Evolutionary conservation across 108 stramenopile species (phyloP).

Genomic region (Nannochloropsis oceanica): DNA sequence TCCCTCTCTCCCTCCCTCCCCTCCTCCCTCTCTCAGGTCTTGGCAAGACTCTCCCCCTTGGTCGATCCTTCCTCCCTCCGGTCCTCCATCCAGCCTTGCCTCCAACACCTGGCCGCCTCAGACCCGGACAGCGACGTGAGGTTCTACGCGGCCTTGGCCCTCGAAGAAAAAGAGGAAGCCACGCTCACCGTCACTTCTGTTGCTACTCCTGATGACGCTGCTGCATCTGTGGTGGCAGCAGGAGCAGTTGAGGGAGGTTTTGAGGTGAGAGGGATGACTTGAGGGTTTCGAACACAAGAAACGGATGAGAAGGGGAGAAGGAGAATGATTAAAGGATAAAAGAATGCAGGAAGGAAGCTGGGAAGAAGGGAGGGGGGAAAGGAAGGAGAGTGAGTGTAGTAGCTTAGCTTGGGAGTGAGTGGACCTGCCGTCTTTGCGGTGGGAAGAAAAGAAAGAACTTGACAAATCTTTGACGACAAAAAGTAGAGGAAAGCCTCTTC

Average conservation of each 20-base stretch:
- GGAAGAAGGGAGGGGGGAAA: not conserved
- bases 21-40: not conserved
- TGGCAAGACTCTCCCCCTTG: not conserved
- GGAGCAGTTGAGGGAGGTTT: too few species aligned
- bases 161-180: not conserved
- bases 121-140: not conserved
- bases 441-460: not conserved
- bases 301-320: too few species aligned
- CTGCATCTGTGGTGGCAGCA: too few species aligned
- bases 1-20: not conserved
- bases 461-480: too few species aligned
- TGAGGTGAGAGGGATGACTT: too few species aligned
- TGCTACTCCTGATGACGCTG: too few species aligned
- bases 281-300: too few species aligned
- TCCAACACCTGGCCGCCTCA: not conserved
- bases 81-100: not conserved
- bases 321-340: too few species aligned
- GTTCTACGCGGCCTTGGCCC: not conserved
- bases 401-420: not conserved
- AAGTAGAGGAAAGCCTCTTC: not conserved
- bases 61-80: not conserved
- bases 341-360: too few species aligned
- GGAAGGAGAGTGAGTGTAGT: not conserved
- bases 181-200: not conserved
- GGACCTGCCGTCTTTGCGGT: not conserved